Evolutionary conservation across 129 eudicot genomes (phyloP).

Genomic region (Arctium minus): DNA sequence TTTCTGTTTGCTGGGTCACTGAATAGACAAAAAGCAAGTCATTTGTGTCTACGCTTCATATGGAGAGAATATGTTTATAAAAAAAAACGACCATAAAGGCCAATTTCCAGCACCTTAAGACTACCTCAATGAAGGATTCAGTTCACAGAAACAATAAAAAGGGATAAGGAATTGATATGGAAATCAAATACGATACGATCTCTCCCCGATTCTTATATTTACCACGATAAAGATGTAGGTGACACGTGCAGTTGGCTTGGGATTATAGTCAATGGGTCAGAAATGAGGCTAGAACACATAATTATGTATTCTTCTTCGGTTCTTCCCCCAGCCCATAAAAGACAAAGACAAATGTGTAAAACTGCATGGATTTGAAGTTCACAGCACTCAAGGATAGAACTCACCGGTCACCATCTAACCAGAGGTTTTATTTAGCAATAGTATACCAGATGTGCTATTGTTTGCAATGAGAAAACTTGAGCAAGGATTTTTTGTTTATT

Average conservation of each 20-base stretch:
- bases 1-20: constrained; percentile 78
- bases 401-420: too few species aligned
- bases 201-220: not conserved
- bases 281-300: not conserved
- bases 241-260: not conserved
- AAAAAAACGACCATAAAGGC: not conserved
- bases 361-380: too few species aligned
- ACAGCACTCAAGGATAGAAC: too few species aligned
- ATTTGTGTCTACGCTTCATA: not conserved
- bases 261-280: not conserved
- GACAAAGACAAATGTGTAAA: not conserved
- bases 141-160: not conserved
- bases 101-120: not conserved
- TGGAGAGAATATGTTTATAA: not conserved
- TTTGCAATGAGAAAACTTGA: not conserved
- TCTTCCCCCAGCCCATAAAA: not conserved
- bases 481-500: not conserved
- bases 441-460: not conserved
- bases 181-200: not conserved
- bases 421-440: too few species aligned
- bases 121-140: not conserved
- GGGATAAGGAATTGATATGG: not conserved
- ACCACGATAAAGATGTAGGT: not conserved
- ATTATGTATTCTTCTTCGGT: not conserved
- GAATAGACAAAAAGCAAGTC: constrained; percentile 19